Percentiles rank a stretch among this genome's conserved stretches.
These are phyloP conservation scores for Phallus indusiatus DNA, from an alignment of 768 basidiomycete species.

Conservation along the genomic window DNA sequence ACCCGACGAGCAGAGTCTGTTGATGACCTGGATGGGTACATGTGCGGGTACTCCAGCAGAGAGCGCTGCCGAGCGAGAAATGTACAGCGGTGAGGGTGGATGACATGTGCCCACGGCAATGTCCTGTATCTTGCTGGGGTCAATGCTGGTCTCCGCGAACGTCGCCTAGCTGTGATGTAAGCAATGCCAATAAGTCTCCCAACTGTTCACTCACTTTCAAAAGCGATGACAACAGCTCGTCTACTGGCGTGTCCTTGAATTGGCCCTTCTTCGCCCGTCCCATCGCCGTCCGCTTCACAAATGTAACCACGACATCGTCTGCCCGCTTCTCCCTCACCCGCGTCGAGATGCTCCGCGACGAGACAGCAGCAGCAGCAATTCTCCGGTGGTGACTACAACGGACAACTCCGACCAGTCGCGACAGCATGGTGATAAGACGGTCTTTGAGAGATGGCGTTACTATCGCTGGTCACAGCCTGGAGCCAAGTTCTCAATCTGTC, in stretches of 20 bases:
- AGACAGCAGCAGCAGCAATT: slow-evolving; percentile 1
- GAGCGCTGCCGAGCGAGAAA: slow-evolving; percentile 79
- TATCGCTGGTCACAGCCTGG: no score
- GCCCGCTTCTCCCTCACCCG: slow-evolving; percentile 58
- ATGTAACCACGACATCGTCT: slow-evolving; percentile 85
- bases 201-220: slow-evolving; percentile 55
- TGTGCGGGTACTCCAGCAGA: slow-evolving; percentile 82
- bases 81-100: slow-evolving; percentile 70
- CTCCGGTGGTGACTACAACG: neutral
- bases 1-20: slow-evolving; percentile 90
- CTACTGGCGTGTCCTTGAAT: slow-evolving; percentile 78
- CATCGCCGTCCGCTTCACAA: slow-evolving; percentile 83
- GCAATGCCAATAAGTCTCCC: no score
- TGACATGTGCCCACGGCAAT: slow-evolving; percentile 88
- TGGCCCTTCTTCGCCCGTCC: slow-evolving; percentile 87
- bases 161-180: slow-evolving; percentile 38
- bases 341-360: slow-evolving; percentile 32
- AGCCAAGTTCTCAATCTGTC: no score
- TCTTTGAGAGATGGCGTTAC: no score
- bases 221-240: slow-evolving; percentile 75
- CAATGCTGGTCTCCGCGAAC: slow-evolving; percentile 52
- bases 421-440: no score
- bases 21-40: slow-evolving; percentile 84
- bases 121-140: slow-evolving; percentile 67
- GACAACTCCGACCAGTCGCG: no score